Evolutionary conservation across 805 yeast species (phyloP).

Genomic region (Kluyveromyces siamensis): DNA sequence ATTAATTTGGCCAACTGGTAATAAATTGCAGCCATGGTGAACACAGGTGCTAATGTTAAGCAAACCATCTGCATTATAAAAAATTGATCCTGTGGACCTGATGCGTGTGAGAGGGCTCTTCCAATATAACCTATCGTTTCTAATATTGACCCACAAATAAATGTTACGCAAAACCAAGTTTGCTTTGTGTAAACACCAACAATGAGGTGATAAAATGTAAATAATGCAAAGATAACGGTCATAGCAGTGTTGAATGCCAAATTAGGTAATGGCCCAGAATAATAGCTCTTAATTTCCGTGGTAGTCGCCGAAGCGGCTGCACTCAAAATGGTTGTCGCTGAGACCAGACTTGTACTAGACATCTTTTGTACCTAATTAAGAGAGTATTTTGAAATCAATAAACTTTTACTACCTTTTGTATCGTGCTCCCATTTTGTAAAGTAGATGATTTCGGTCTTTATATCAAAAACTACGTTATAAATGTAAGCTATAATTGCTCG

Average conservation of each 20-base stretch:
- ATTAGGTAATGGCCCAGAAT: conserved; percentile 40
- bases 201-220: conserved; percentile 31
- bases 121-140: conserved; percentile 66
- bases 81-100: conserved; percentile 25
- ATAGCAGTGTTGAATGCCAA: conserved; percentile 51
- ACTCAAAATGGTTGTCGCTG: conserved; percentile 2
- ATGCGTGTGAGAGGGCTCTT: conserved; percentile 39
- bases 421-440: no score
- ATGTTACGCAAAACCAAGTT: conserved; percentile 57
- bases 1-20: conserved; percentile 58
- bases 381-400: no score
- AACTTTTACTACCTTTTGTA: no score
- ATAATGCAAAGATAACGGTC: conserved; percentile 43
- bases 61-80: conserved; percentile 59
- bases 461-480: no score
- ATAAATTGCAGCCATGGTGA: conserved; percentile 78
- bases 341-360: conserved; percentile 2
- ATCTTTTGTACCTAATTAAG: not conserved
- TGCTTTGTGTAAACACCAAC: conserved; percentile 41
- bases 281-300: conserved; percentile 12
- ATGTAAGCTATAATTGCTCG: no score
- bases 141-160: conserved; percentile 45
- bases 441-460: no score
- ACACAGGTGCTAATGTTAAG: conserved; percentile 73
- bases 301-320: not conserved